These are phyloP conservation scores for Nematocida homosporus DNA, from an alignment of 371 early-diverging fungal genomes.

Conservation along the genomic window DNA sequence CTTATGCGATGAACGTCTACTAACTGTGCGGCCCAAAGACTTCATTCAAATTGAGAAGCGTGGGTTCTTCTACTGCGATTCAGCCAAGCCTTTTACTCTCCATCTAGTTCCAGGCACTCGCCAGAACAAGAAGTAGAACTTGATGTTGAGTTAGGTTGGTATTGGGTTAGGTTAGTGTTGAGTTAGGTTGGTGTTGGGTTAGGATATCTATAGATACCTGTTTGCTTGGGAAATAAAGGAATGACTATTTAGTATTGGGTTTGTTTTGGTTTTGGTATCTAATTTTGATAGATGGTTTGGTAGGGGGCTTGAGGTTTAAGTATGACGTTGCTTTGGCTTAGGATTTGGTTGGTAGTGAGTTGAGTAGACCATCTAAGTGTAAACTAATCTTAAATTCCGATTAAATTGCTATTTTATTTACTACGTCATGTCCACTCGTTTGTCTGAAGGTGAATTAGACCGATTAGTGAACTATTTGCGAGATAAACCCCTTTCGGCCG, in stretches of 20 bases:
- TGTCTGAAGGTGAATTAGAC: conserved; percentile 45
- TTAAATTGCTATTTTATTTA: conserved; percentile 11
- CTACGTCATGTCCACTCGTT: background rate
- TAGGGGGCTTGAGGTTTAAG: too few species aligned
- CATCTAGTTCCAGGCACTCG: conserved; percentile 68
- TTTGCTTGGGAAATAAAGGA: too few species aligned
- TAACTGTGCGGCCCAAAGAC: conserved; percentile 69
- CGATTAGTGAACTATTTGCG: conserved; percentile 6
- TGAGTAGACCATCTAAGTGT: background rate
- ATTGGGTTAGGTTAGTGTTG: too few species aligned
- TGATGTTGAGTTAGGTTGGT: background rate
- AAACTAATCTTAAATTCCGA: background rate
- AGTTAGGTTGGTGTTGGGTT: too few species aligned
- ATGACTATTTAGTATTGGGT: too few species aligned
- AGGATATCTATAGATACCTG: too few species aligned
- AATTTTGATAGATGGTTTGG: too few species aligned
- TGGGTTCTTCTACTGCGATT: conserved; percentile 75
- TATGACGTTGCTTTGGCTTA: too few species aligned
- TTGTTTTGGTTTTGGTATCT: too few species aligned
- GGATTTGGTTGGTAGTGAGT: background rate
- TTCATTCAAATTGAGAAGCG: conserved; percentile 94
- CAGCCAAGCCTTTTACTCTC: conserved; percentile 30
- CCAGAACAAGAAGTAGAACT: conserved; percentile 59
- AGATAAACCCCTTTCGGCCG: conserved; percentile 12
- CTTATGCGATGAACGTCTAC: conserved; percentile 54